Conservation (phyloP, 2,329 filamentous ascomycete genomes). For the Apiospora saccharicola region DNA sequence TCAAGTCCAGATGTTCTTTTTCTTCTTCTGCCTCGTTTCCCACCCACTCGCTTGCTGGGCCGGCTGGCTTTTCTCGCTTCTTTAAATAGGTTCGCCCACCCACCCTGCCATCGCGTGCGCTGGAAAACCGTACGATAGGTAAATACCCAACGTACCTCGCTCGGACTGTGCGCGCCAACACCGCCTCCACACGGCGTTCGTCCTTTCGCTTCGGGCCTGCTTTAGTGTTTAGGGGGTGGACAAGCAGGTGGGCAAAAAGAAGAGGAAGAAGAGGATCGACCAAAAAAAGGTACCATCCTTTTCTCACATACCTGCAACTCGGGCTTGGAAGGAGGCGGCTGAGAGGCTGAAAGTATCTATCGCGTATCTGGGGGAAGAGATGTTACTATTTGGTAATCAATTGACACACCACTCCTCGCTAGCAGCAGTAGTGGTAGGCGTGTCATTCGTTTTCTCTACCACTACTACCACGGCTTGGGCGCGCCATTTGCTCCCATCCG, state of each 20-base stretch:
- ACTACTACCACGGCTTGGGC: neutral
- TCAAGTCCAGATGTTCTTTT: too few relatives aligned
- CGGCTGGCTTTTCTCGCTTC: neutral
- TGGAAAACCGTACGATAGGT: neutral
- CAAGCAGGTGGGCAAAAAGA: neutral
- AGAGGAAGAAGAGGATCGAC: neutral
- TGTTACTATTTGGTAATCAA: neutral
- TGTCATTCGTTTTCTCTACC: neutral
- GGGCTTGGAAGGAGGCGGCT: neutral
- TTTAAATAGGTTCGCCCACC: neutral
- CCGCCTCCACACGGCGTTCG: neutral
- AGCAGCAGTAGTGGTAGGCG: neutral
- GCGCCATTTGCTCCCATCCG: neutral
- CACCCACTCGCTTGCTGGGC: neutral
- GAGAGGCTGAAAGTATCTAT: slow-evolving; percentile 6
- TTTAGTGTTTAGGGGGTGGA: neutral
- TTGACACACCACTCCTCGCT: neutral
- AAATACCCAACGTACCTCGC: neutral
- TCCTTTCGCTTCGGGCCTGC: neutral
- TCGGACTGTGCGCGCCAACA: neutral
- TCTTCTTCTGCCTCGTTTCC: neutral
- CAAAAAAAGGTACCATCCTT: neutral
- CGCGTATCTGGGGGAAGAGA: neutral
- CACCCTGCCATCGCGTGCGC: neutral
- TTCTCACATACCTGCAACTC: too few relatives aligned